Percentiles rank a stretch among this genome's conserved stretches.
Evolutionary conservation across 2,329 filamentous ascomycete species (phyloP).

Genomic region (Verticillium isaacii): DNA sequence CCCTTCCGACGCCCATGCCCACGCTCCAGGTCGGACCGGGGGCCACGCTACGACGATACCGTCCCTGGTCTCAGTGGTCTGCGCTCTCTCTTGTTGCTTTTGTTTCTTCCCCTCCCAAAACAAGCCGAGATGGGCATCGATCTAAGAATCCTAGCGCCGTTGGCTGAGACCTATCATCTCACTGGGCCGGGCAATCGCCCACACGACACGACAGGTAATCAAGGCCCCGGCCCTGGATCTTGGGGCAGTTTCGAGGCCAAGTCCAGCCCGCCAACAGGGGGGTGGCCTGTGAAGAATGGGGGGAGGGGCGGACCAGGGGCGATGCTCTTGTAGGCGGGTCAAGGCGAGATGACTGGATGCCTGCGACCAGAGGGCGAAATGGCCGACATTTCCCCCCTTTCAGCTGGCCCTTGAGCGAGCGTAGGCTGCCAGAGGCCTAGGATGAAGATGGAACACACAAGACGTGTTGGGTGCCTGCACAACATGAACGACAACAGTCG

Average conservation of each 20-base stretch:
- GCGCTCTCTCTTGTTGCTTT: neutral
- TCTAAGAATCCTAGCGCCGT: neutral
- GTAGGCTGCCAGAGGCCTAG: neutral
- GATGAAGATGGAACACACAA: neutral
- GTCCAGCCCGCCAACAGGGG: neutral
- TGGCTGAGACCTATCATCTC: conserved; percentile 2
- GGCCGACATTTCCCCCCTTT: neutral
- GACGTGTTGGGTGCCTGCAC: neutral
- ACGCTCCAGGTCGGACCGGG: neutral
- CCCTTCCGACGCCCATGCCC: neutral
- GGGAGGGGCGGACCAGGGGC: neutral
- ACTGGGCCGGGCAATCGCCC: neutral
- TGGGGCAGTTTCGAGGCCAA: neutral
- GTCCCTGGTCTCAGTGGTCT: neutral
- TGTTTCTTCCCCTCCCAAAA: conserved; percentile 2
- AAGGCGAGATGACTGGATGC: neutral
- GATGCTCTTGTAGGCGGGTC: neutral
- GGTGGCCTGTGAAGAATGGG: neutral
- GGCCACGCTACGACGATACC: neutral
- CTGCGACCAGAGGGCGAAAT: neutral
- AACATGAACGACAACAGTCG: neutral
- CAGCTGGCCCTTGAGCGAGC: neutral
- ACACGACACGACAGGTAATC: neutral
- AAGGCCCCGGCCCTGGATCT: neutral
- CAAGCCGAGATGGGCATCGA: conserved; percentile 4